Base-by-base conservation (phyloP, 179 eudicot species). In the Nepenthes alata region DNA sequence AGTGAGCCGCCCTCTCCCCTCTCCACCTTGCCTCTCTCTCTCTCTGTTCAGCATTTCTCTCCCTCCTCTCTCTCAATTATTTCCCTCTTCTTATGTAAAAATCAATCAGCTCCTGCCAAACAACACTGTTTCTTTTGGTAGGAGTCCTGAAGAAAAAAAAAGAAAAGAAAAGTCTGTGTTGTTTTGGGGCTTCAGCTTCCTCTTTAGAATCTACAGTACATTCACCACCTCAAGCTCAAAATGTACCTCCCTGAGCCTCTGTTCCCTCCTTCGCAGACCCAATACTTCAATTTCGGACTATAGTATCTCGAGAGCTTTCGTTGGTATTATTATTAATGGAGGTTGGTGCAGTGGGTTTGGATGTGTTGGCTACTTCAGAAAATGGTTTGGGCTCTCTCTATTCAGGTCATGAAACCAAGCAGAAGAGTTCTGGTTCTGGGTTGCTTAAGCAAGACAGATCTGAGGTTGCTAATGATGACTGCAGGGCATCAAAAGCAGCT, bases 341-440 rank as follows among this genome's bases (percentile, higher is more conserved):
- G 64, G 78, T 81, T 71, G 78, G 75, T 4, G 54, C 63, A 13
- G 39, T 79, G 75, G 79, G 81, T 56, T 74, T 63, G 12, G 77
- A 72, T 57, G 80, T 66, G 39, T 58, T 55, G 8, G 12, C 8
- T 34, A 37, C n/a, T 11, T 55, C 58, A 25, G n/a, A 52, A 13
- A 11, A n/a, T 52, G 55, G 55, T 55, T 61, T 48, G 4, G 44
- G 44, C 15, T 61, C 47, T 7, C 37, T 35, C 44, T 60, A 38
- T 10, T 14, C 37, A 35, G 64, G 49, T 61, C 14, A 9, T 61
- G 64, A 35, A 36, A 50, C 53, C 6, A 52, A 52, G 55, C 13
- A 11, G n/a, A 52, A 52, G 5, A 5, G 16, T 2, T 52, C 36
- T 55, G 39, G 58, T 25, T 55, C 58, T 55, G 58, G 58, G 37